A percentile compares a stretch with the other conserved stretches of the same genome.
Conservation (phyloP, 805 yeast genomes). For the Nakazawaea sp. region DNA sequence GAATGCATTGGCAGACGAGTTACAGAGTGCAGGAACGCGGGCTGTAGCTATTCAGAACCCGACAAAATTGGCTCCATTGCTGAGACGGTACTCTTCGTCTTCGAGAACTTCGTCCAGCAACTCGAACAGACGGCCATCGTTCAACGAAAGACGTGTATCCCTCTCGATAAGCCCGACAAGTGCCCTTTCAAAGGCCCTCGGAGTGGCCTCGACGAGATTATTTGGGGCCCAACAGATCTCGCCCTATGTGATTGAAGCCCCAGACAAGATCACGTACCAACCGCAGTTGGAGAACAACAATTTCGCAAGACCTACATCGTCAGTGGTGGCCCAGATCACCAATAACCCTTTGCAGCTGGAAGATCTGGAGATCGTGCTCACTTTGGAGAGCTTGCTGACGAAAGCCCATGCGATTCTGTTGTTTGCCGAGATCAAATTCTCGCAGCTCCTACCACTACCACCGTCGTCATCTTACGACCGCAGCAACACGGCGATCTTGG, state of each 20-base stretch:
- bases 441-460: constrained; percentile 75
- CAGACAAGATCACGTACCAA: constrained; percentile 11
- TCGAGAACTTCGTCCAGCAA: constrained; percentile 42
- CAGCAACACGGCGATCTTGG: background rate
- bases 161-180: constrained; percentile 75
- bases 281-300: constrained; percentile 20
- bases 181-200: constrained; percentile 79
- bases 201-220: constrained; percentile 79
- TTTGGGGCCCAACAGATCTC: constrained; percentile 44
- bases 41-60: constrained; percentile 30
- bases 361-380: constrained; percentile 32
- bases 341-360: constrained; percentile 9
- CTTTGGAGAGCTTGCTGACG: constrained; percentile 73
- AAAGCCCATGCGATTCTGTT: constrained; percentile 85
- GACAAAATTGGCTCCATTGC: constrained; percentile 17
- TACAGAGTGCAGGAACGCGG: constrained; percentile 56
- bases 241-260: constrained; percentile 8
- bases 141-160: constrained; percentile 57
- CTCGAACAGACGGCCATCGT: constrained; percentile 51
- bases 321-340: background rate
- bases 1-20: constrained; percentile 90
- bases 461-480: constrained; percentile 31
- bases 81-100: constrained; percentile 27
- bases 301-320: constrained; percentile 18
- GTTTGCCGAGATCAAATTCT: constrained; percentile 86